Evolutionary conservation across 2,329 filamentous ascomycete genomes (phyloP).

Genomic region (Colletotrichum orbiculare): DNA sequence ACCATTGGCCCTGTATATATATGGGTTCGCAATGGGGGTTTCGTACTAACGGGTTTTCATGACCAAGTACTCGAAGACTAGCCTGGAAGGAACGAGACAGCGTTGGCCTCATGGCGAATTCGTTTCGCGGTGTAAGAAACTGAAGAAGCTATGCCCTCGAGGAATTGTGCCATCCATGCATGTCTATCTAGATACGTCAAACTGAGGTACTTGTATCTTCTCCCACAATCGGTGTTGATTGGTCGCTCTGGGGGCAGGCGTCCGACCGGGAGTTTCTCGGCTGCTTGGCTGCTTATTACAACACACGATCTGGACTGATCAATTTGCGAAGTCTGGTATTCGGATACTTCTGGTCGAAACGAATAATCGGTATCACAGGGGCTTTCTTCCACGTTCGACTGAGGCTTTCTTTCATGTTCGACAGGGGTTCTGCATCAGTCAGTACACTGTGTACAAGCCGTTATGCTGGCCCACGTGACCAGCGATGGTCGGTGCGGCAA

Average conservation of each 20-base stretch:
- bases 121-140: not conserved
- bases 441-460: no score
- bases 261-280: conserved; percentile 24
- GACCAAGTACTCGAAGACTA: conserved; percentile 53
- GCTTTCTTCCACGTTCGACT: no score
- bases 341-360: no score
- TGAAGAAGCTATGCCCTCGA: no score
- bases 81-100: conserved; percentile 49
- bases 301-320: no score
- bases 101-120: conserved; percentile 51
- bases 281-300: not conserved
- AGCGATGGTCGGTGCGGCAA: conserved; percentile 4
- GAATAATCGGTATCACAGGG: no score
- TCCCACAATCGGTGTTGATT: conserved; percentile 2
- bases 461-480: conserved; percentile 9
- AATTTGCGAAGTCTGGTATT: no score
- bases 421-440: no score
- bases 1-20: not conserved
- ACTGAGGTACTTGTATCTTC: not conserved
- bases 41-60: conserved; percentile 89
- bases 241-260: not conserved
- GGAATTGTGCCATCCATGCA: no score
- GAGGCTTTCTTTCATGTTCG: no score
- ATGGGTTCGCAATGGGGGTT: not conserved
- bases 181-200: not conserved